A percentile compares a stretch with the other conserved stretches of the same genome.
Evolutionary conservation across 2,329 filamentous ascomycete genomes (phyloP).

Genomic region (Penicillium sp.): DNA sequence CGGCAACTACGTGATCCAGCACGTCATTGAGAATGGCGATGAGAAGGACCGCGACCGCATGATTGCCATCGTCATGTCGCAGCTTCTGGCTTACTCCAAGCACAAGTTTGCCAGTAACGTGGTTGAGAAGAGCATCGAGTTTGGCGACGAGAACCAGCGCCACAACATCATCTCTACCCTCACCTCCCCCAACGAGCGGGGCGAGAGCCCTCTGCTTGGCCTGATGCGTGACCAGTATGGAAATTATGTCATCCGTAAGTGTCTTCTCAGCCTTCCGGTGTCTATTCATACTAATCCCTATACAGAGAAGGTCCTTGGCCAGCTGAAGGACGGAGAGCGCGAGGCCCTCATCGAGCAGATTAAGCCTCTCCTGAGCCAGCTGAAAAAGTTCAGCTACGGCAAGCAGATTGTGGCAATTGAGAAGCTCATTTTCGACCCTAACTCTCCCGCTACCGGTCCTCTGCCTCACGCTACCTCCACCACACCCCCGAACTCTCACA

Average conservation of each 20-base stretch:
- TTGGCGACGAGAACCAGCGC: conserved; percentile 67
- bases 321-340: conserved; percentile 60
- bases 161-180: conserved; percentile 65
- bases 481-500: conserved; percentile 41
- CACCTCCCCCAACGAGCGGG: conserved; percentile 60
- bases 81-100: conserved; percentile 75
- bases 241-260: conserved; percentile 96
- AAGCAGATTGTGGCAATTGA: conserved; percentile 67
- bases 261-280: not conserved
- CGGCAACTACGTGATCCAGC: conserved; percentile 95
- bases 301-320: conserved; percentile 73
- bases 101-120: conserved; percentile 98
- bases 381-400: conserved; percentile 64
- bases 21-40: conserved; percentile 78
- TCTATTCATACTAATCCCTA: conserved; percentile 23
- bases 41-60: conserved; percentile 70
- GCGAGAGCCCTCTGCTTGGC: conserved; percentile 66
- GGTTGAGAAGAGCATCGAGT: conserved; percentile 85
- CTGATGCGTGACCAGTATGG: conserved; percentile 90
- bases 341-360: conserved; percentile 62
- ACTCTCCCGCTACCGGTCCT: conserved; percentile 23
- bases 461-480: conserved; percentile 35
- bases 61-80: conserved; percentile 68
- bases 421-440: conserved; percentile 49
- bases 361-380: conserved; percentile 57